Evolutionary conservation across 495 filamentous ascomycete species (phyloP), one percentile per base, ranked within the genome.

Genomic region (Sabuloglossum arenarium): DNA sequence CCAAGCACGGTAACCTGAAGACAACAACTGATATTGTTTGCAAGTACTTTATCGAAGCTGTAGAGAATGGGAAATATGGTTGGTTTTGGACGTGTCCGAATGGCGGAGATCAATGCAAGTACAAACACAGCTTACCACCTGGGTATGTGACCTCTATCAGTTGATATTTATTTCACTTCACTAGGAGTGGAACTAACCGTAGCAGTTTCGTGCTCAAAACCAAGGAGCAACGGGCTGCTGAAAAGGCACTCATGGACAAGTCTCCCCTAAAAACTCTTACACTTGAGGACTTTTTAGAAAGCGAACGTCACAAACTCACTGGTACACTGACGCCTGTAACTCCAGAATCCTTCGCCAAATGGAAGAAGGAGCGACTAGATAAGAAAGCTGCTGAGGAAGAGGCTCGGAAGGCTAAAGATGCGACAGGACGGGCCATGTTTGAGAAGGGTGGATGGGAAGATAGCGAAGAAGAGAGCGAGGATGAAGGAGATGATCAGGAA

Each of bases 21-120:
- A 94, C 90, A 43, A 88, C 87, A 8, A 99, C 91, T 58, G 91
- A 99, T 63, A 99, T 95, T 69, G 89, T 97, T 57, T 99, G 91
- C 84, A 99, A 97, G 70, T 94, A 73, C 74, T 99, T 99, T 69
- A 91, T 96, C 68, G 87, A 93, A 58, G 91, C 91, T 2, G 89
- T 99, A 54, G 91, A 99, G 71, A 91, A 97, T 61, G 82, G 84
- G 61, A 97, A 96, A 71, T 99, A 99, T 62, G 91, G 91, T 60
- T 99, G 91, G 91, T 95, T 97, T 70, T 99, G 91, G 91, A 73
- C 75, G 34, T 99, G 91, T 79, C 91, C 91, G 51, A 97, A 97
- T 68, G 89, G 86, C 58, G 93, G 86, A 54, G 82, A 99, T 69
- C 85, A 94, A 70, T 99, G 91, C 83, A 96, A 88, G 84, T 99